These are phyloP conservation scores for Dendrobium officinale DNA, from an alignment of 106 monocot species.

Conservation along the genomic window DNA sequence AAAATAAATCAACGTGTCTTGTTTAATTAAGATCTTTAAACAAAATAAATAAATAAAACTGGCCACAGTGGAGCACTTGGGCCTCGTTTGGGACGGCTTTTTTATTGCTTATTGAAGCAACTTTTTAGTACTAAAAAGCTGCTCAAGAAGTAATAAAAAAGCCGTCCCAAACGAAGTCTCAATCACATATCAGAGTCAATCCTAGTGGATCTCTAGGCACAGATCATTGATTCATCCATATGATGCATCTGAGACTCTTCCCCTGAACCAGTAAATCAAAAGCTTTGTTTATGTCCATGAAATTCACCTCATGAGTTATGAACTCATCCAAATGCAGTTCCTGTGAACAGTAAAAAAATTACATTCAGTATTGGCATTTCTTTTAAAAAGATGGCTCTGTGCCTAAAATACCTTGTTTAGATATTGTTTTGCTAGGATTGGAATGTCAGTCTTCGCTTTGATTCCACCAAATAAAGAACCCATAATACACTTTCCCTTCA, in stretches of 20 bases:
- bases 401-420: constrained; percentile 42
- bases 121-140: too few species aligned
- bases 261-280: constrained; percentile 71
- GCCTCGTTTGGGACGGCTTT: too few species aligned
- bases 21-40: too few species aligned
- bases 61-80: too few species aligned
- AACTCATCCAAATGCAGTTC: constrained; percentile 54
- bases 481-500: constrained; percentile 45
- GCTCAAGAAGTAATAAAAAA: too few species aligned
- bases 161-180: too few species aligned
- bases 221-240: constrained; percentile 49
- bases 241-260: constrained; percentile 61
- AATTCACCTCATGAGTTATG: constrained; percentile 62
- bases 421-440: constrained; percentile 50
- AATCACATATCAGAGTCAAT: too few species aligned
- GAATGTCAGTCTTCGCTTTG: constrained; percentile 72
- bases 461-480: constrained; percentile 74
- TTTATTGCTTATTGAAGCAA: too few species aligned
- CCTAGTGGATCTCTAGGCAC: too few species aligned
- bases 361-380: not conserved
- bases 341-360: constrained; percentile 10
- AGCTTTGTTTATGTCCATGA: constrained; percentile 72
- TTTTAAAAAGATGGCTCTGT: too few species aligned
- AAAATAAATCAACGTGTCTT: too few species aligned
- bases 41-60: too few species aligned